Conservation (phyloP, 208 protist species). For the Leishmania major region DNA sequence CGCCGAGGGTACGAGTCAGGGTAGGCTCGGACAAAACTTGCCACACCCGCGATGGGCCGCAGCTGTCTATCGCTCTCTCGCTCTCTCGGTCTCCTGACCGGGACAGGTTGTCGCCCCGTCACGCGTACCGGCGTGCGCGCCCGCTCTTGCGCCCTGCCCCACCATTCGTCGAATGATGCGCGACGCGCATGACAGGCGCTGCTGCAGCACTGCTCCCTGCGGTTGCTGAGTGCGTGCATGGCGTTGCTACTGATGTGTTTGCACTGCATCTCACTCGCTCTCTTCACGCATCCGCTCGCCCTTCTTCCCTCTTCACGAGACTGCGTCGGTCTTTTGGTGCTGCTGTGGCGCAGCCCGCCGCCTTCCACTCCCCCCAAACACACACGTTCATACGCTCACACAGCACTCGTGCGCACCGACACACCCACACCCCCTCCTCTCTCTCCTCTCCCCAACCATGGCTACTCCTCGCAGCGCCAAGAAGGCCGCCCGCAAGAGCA, state of each 20-base stretch:
- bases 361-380: not conserved
- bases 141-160: not conserved
- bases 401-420: not conserved
- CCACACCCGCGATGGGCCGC: not conserved
- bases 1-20: conserved; percentile 19
- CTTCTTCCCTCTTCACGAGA: not conserved
- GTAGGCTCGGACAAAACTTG: conserved; percentile 13
- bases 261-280: not conserved
- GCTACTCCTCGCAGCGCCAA: conserved; percentile 71
- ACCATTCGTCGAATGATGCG: not conserved
- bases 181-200: not conserved
- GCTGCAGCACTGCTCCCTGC: not conserved
- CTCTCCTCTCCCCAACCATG: conserved; percentile 24
- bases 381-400: not conserved
- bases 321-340: not conserved
- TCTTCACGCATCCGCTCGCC: not conserved
- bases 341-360: not conserved
- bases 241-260: not conserved
- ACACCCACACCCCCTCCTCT: not conserved
- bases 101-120: not conserved
- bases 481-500: conserved; percentile 76
- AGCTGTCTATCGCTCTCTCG: too few species aligned
- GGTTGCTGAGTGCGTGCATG: not conserved
- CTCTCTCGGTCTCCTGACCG: too few species aligned
- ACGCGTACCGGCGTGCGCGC: too few species aligned